Evolutionary conservation across 345 rosid genomes (phyloP).

Genomic region (Acer campestre): DNA sequence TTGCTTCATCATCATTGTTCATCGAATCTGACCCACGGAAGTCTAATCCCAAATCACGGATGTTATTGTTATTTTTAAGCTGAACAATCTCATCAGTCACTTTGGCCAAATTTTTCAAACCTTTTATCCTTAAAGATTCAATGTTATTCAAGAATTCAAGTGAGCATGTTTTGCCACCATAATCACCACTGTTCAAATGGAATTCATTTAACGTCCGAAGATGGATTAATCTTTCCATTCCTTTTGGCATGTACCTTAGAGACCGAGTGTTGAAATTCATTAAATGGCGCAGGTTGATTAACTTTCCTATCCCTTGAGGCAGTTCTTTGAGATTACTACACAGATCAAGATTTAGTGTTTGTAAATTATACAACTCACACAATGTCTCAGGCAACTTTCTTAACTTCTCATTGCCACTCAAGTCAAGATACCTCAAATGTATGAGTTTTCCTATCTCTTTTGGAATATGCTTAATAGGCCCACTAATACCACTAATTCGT

Average conservation of each 20-base stretch:
- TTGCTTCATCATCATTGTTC: background rate
- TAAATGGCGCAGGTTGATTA: slow-evolving; percentile 11
- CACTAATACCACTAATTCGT: background rate
- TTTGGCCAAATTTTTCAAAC: background rate
- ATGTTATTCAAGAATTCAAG: background rate
- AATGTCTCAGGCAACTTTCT: slow-evolving; percentile 7
- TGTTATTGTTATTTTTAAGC: background rate
- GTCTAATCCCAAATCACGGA: background rate
- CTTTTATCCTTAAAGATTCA: background rate
- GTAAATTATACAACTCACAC: slow-evolving; percentile 16
- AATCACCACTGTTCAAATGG: background rate
- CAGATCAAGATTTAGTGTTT: background rate
- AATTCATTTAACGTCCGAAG: slow-evolving; percentile 9
- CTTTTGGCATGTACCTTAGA: slow-evolving; percentile 9
- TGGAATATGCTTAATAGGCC: background rate
- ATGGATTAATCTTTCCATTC: slow-evolving; percentile 8
- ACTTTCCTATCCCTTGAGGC: slow-evolving; percentile 11
- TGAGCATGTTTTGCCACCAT: background rate
- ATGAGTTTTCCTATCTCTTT: background rate
- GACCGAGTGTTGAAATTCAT: fast-evolving
- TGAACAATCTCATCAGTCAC: background rate
- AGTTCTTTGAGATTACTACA: background rate
- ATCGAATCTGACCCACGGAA: background rate
- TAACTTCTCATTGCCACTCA: fast-evolving
- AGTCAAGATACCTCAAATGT: slow-evolving; percentile 19